Evolutionary conservation across 352 stramenopile species (phyloP).

Genomic region (Globisporangium paddicum): DNA sequence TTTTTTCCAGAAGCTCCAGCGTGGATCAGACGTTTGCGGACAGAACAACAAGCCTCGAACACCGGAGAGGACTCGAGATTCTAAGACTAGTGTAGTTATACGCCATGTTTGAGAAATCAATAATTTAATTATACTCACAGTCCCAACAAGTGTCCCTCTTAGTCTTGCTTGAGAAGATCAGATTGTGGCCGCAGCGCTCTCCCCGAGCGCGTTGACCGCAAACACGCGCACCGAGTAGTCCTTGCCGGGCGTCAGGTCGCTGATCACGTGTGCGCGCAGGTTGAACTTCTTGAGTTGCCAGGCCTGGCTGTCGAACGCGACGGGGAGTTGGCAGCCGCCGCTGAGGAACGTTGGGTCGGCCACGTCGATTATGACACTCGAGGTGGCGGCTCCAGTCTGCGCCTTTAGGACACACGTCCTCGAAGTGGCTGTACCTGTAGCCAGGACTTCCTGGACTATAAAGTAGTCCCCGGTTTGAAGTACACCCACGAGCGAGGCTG

Average conservation of each 20-base stretch:
- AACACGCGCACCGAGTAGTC: constrained; percentile 66
- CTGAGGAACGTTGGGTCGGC: constrained; percentile 19
- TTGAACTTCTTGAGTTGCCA: constrained; percentile 64
- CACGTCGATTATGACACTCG: constrained; percentile 23
- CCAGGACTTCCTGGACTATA: constrained; percentile 52
- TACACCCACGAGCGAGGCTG: constrained; percentile 16
- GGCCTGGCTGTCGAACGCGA: constrained; percentile 42
- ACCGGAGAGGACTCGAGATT: too few species aligned
- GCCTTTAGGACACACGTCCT: constrained; percentile 52
- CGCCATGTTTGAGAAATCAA: too few species aligned
- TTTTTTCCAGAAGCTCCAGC: too few species aligned
- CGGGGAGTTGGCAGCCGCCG: constrained; percentile 37
- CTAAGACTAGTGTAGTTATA: too few species aligned
- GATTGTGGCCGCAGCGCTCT: constrained; percentile 29
- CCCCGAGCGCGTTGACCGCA: constrained; percentile 32
- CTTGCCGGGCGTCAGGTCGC: constrained; percentile 52
- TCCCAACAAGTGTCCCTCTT: too few species aligned
- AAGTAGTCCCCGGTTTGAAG: constrained; percentile 42
- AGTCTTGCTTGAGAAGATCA: neutral
- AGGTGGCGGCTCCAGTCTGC: constrained; percentile 1
- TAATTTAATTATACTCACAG: too few species aligned
- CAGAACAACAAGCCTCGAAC: too few species aligned
- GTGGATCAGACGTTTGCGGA: too few species aligned
- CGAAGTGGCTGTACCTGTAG: neutral
- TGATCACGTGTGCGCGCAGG: constrained; percentile 47